Evolutionary conservation across 1,284 basidiomycete genomes (phyloP), one percentile per base, ranked within the genome.

Genomic region (Cutaneotrichosporon sp.): DNA sequence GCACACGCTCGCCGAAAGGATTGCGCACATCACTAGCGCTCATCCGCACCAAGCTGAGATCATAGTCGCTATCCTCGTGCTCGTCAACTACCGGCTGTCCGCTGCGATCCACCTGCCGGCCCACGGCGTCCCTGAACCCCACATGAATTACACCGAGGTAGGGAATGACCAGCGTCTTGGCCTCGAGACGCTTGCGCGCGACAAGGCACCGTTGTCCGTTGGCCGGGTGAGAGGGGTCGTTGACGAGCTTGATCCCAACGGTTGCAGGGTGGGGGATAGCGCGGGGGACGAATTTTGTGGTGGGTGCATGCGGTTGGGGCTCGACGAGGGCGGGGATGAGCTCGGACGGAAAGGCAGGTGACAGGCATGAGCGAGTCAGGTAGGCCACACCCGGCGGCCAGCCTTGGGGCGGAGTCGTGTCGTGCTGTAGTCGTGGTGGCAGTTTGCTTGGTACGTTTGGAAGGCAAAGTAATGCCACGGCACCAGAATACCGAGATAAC

Each of bases 161-260:
- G 52, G 90, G 85, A 7, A 92, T 70, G 41, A 94, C 82, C 60
- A 84, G 81, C 17, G 83, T 80, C 46, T 80, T 79, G 4, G 81
- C 76, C 1, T 80, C 76, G 24, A 93, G 84, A 65, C 84, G 87
- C 54, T 79, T 81, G 20, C 77, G 73, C 7, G 89, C 85, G 70
- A 93, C 93, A 14, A 96, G 78, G 1, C 91, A 91, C 60, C 74
- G 77, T 67, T 96, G 91, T 1, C 89, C 88, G 50, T 72, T 67
- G n/a, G 90, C 87, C 20, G 90, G 90, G 75, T 91, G 89, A 0
- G 49, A 27, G 4, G 66, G 51, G 12, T 61, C 54, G 1, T 51
- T 54, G 55, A 77, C 76, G 5, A 49, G 48, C 57, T 71, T 72
- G 56, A 78, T 78, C 16, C 54, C 46, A 9, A 49, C 31, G 24